Evolutionary conservation across 805 yeast genomes (phyloP), one percentile per base, ranked within the genome.

Genomic region (Candida lessepsii): DNA sequence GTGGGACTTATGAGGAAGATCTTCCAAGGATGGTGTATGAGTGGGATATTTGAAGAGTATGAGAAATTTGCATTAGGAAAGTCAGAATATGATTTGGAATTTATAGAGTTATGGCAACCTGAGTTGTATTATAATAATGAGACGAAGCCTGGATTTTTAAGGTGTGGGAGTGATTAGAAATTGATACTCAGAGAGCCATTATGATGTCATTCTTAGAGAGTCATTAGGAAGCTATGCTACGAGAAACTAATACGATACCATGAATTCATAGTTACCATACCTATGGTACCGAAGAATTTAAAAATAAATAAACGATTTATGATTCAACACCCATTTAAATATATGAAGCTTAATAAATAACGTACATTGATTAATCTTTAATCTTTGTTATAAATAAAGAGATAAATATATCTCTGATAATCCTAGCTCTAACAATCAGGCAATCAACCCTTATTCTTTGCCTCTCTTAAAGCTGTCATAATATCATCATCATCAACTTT

Each of bases 41-140:
- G 96, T 38, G 95, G 96, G 2, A 83, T 88, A 5, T 93, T 88
- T 60, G 96, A 89, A 58, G 99, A 91, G 60, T 91, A 91, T 60
- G 86, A 85, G 41, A 81, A 86, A 58, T 91, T 88, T 61, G 95
- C 98, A 5, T 82, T 86, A 52, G 97, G 96, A 7, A 91, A 91
- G 63, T 93, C 91, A 17, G 96, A 87, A 51, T 84, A 82, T 39
- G 99, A 91, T 63, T 71, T 90, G 55, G 96, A 88, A 60, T 87
- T 86, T 49, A 86, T 91, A 41, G 96, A 93, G 60, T 69, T 80
- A 56, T 90, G 86, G 73, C 79, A 81, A 52, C 85, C 88, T 2
- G 69, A 67, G 9, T 54, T 87, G 34, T 58, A 57, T 44, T 71
- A 78, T 16, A 35, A 20, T 75, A 77, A 47, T 60, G 61, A 27